These are phyloP conservation scores for Vinca minor DNA, from an alignment of 257 asterid species.

Conservation along the genomic window DNA sequence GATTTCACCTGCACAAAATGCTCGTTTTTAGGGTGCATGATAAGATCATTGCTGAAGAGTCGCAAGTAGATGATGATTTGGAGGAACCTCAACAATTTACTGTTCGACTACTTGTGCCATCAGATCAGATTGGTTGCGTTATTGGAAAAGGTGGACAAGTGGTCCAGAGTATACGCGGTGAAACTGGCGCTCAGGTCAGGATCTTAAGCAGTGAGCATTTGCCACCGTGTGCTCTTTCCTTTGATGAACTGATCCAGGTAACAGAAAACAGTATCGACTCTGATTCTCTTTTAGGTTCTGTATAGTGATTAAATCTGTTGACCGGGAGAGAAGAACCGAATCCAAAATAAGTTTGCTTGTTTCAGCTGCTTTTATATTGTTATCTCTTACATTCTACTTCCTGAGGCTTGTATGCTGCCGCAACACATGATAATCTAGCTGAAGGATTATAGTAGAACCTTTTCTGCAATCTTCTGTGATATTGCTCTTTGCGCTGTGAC, in stretches of 20 bases:
- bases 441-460: too few relatives aligned
- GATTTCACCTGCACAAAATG: slow-evolving; percentile 80
- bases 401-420: too few relatives aligned
- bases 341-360: too few relatives aligned
- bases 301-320: too few relatives aligned
- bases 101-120: slow-evolving; percentile 40
- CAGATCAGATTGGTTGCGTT: slow-evolving; percentile 51
- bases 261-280: neutral
- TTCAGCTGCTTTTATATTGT: too few relatives aligned
- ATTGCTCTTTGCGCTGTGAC: too few relatives aligned
- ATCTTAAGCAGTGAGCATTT: slow-evolving; percentile 69
- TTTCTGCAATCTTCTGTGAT: too few relatives aligned
- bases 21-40: slow-evolving; percentile 76
- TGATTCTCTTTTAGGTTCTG: too few relatives aligned
- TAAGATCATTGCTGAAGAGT: slow-evolving; percentile 55
- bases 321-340: too few relatives aligned
- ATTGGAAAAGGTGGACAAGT: slow-evolving; percentile 52
- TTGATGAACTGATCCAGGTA: slow-evolving; percentile 91
- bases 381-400: too few relatives aligned
- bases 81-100: slow-evolving; percentile 49
- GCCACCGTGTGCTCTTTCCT: slow-evolving; percentile 81
- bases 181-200: slow-evolving; percentile 72
- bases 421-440: too few relatives aligned
- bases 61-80: slow-evolving; percentile 36
- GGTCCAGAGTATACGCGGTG: slow-evolving; percentile 39